These are phyloP conservation scores for Colletotrichum tanaceti DNA, from an alignment of 2,329 filamentous ascomycete genomes.

Conservation along the genomic window DNA sequence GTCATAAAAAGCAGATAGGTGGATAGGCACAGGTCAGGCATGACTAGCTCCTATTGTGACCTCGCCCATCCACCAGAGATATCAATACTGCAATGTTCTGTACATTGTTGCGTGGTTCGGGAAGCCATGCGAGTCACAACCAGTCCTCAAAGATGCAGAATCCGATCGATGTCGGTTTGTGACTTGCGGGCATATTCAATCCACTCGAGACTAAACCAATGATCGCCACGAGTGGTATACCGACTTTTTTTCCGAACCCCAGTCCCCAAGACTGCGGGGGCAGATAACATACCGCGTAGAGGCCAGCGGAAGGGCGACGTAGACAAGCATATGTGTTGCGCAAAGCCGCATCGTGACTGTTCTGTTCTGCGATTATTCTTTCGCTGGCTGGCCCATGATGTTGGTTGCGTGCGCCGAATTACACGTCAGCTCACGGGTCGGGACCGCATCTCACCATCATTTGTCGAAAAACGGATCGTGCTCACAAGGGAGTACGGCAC, in stretches of 20 bases:
- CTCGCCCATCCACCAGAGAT: no score
- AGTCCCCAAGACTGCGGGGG: slow-evolving; percentile 21
- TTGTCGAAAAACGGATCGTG: neutral
- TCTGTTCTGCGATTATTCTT: neutral
- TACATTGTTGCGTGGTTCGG: no score
- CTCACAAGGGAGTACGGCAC: no score
- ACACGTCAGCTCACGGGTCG: neutral
- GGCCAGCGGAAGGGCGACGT: neutral
- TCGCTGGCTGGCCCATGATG: neutral
- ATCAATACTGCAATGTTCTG: no score
- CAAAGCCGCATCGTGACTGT: neutral
- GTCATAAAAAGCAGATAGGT: no score
- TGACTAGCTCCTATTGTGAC: no score
- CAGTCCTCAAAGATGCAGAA: neutral
- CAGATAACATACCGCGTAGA: neutral
- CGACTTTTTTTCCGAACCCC: slow-evolving; percentile 9
- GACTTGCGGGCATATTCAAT: neutral
- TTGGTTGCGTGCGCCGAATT: neutral
- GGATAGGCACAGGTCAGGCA: no score
- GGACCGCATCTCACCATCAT: neutral
- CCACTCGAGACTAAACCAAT: neutral
- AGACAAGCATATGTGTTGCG: neutral
- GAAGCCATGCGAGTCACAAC: no score
- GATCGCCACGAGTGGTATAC: slow-evolving; percentile 30
- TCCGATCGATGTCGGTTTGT: neutral